These are phyloP conservation scores for Russula earlei DNA, from an alignment of 768 basidiomycete species.

Conservation along the genomic window DNA sequence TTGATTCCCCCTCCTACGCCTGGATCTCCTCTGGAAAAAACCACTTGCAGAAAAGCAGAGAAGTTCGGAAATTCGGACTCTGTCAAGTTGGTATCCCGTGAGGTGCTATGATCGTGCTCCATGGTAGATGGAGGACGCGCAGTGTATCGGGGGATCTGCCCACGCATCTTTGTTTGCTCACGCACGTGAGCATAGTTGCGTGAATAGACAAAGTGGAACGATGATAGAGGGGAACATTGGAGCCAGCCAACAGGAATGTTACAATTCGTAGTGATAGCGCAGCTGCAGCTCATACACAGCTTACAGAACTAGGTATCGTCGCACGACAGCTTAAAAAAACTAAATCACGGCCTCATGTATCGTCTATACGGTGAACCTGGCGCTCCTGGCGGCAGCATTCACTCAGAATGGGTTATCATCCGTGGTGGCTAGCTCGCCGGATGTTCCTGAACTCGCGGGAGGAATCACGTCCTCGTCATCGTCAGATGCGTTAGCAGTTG, in stretches of 20 bases:
- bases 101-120: no score
- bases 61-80: no score
- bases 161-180: no score
- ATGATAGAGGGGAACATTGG: neutral
- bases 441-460: conserved; percentile 25
- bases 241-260: neutral
- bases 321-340: conserved; percentile 1
- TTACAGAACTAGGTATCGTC: neutral
- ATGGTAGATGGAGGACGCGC: no score
- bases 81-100: no score
- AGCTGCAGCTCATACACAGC: conserved; percentile 8
- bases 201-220: no score
- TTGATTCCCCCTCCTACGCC: neutral
- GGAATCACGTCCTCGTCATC: conserved; percentile 30
- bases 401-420: conserved; percentile 70
- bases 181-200: no score
- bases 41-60: no score
- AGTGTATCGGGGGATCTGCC: no score
- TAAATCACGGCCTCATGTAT: conserved; percentile 14
- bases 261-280: neutral
- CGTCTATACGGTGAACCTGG: neutral
- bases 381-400: neutral
- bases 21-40: no score
- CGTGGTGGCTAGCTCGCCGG: conserved; percentile 32
- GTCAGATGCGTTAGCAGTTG: conserved; percentile 27